These are phyloP conservation scores for Gaertneriomyces sp. DNA, from an alignment of 192 early-diverging fungal species.

Conservation along the genomic window DNA sequence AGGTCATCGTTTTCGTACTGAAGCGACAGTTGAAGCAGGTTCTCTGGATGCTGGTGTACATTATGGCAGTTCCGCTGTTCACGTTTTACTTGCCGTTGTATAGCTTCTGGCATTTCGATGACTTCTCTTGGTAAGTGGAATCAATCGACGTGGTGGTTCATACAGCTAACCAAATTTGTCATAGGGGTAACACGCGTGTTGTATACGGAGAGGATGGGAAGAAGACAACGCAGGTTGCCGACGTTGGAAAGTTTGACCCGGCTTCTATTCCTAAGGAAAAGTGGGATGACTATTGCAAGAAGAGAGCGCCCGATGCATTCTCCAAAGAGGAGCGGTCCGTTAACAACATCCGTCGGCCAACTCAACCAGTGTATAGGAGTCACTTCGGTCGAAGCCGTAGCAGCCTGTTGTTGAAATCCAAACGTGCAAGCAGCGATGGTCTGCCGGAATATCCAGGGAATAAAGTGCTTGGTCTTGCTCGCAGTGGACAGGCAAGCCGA, in stretches of 20 bases:
- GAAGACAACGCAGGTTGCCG: slow-evolving; percentile 25
- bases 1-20: slow-evolving; percentile 72
- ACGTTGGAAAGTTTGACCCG: slow-evolving; percentile 74
- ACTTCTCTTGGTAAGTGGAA: slow-evolving; percentile 92
- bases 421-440: neutral
- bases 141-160: neutral
- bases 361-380: neutral
- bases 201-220: slow-evolving; percentile 81
- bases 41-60: slow-evolving; percentile 60
- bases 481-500: too few species aligned
- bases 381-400: neutral
- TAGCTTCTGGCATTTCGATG: slow-evolving; percentile 99
- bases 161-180: neutral
- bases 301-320: slow-evolving; percentile 35
- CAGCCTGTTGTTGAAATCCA: neutral
- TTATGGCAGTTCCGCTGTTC: slow-evolving; percentile 80
- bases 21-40: slow-evolving; percentile 54
- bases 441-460: neutral
- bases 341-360: slow-evolving; percentile 8
- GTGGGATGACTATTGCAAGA: slow-evolving; percentile 75
- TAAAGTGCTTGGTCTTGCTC: neutral
- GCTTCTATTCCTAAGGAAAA: slow-evolving; percentile 71
- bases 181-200: slow-evolving; percentile 90
- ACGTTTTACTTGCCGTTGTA: slow-evolving; percentile 86
- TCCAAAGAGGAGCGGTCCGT: slow-evolving; percentile 8